Base-by-base conservation (phyloP, 1,139 yeast species). In the Keqinozyma sinolaborantium region DNA sequence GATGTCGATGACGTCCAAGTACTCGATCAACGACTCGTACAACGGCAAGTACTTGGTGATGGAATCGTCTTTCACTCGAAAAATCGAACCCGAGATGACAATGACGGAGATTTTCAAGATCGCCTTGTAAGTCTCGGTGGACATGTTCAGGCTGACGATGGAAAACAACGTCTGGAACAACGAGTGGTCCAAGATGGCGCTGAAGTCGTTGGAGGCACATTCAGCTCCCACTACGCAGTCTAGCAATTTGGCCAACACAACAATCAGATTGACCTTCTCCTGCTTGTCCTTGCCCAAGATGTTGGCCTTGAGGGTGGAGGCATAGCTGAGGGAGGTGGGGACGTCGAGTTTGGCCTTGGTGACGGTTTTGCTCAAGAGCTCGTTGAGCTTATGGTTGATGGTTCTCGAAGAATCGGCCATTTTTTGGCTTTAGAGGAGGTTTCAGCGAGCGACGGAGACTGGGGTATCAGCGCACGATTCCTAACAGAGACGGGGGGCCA, bases 261-360 rank as follows among this genome's bases (percentile, higher is more conserved):
- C 75, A 8, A 75, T 73, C 13, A 71, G 63, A 47, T 74, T 74
- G 34, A 73, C 73, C 43, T 70, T 71, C 39, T 73, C 79, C 42
- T 70, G 70, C 40, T 72, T 71, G 40, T 70, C 74, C 35, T 60
- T 59, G 10, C 75, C 75, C 34, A 68, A 50, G 30, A 73, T 69
- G 29, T 68, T 64, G 9, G 54, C 33, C 34, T 60, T 58, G 25
- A 73, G 57, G 5, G 57, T 51, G 15, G 53, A 41, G 27, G 70
- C 68, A 48, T 64, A 68, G 31, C 43, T 47, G 26, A 64, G 43
- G 9, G 71, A 69, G 0, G 67, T 59, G 4, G 51, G 28, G 13
- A 56, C 50, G 36, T 66, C 72, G 25, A 68, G 47, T 41, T 61
- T 62, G 23, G 56, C 29, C 35, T 49, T 60, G 28, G 54, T 41